A percentile compares a stretch with the other conserved stretches of the same genome.
phyloP scores from a whole-genome alignment of 2,329 filamentous ascomycete species.

The Claviceps digitariae region DNA sequence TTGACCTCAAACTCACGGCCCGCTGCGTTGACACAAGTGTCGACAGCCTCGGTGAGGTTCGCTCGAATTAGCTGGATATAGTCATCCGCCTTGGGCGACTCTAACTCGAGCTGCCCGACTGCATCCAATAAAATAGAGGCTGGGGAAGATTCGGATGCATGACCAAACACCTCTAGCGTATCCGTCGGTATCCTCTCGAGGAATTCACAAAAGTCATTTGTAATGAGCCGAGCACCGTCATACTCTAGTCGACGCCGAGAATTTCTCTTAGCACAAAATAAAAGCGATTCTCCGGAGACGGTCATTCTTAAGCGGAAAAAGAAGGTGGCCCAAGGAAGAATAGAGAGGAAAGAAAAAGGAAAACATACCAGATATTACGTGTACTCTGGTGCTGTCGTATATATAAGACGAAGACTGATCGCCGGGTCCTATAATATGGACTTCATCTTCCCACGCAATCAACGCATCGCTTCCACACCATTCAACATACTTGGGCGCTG shows the following conservation, averaged over 20 bases:
- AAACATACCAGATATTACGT: conserved; percentile 66
- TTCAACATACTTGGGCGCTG: conserved; percentile 72
- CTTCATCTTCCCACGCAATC: conserved; percentile 94
- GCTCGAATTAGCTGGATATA: conserved; percentile 89
- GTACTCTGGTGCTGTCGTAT: conserved; percentile 80
- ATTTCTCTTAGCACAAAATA: not conserved
- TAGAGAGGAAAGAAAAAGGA: not conserved
- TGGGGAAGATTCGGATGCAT: conserved; percentile 77
- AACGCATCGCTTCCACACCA: conserved; percentile 97
- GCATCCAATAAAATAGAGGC: conserved; percentile 91
- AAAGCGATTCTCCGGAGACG: not conserved
- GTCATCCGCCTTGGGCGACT: conserved; percentile 94
- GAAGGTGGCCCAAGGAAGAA: too few relatives aligned
- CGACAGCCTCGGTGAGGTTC: conserved; percentile 81
- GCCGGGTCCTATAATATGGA: conserved; percentile 81
- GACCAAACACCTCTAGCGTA: conserved; percentile 77
- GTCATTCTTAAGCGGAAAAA: not conserved
- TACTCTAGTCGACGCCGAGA: conserved; percentile 30
- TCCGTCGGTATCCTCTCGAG: conserved; percentile 84
- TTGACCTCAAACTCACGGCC: conserved; percentile 81
- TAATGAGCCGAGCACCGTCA: conserved; percentile 82
- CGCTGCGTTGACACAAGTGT: conserved; percentile 84
- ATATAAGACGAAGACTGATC: conserved; percentile 66
- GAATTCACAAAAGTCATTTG: conserved; percentile 93
- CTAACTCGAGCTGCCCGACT: conserved; percentile 76